A percentile compares a stretch with the other conserved stretches of the same genome.
Conservation (phyloP, 306 rosid genomes). For the Glycine tomentella region DNA sequence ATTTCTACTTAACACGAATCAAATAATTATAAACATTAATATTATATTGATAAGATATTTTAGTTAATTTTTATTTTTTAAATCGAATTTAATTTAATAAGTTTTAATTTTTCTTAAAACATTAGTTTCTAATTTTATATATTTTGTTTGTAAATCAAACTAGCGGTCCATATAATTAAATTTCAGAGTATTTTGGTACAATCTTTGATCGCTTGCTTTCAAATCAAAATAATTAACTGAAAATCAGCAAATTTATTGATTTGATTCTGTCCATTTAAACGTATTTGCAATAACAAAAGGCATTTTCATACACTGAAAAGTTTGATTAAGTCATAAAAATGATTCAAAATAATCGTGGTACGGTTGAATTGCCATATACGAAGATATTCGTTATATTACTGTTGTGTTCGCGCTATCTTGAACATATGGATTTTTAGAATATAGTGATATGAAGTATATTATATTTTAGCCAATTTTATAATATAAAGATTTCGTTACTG, state of each 20-base stretch:
- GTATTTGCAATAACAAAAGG: not conserved
- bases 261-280: not conserved
- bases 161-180: not conserved
- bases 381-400: not conserved
- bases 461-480: no score
- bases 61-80: no score
- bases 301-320: not conserved
- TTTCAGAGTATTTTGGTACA: not conserved
- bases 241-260: not conserved
- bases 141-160: no score
- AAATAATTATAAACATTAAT: not conserved
- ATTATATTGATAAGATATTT: no score
- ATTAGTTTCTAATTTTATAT: no score
- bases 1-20: not conserved
- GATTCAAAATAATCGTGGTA: not conserved
- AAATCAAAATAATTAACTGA: not conserved
- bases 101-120: no score
- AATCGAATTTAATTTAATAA: no score
- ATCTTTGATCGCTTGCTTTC: not conserved
- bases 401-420: not conserved
- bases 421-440: not conserved
- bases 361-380: not conserved
- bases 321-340: not conserved
- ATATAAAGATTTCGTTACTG: not conserved
- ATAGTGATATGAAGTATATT: not conserved